Base-by-base conservation (phyloP, 2,329 filamentous ascomycete genomes). In the Neofusicoccum umdonicola region DNA sequence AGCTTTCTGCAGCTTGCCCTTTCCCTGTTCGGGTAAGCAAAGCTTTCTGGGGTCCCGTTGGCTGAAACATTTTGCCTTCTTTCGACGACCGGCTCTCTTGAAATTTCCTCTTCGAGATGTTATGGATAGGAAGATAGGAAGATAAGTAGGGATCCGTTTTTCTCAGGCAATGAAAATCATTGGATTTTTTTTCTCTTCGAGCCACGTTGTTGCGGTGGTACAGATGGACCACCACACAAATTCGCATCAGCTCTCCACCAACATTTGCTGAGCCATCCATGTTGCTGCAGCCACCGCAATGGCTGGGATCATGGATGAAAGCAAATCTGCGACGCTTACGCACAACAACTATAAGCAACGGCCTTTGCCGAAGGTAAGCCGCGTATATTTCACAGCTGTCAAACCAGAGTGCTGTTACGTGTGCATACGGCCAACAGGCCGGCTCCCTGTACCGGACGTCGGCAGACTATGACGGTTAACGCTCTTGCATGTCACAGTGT, bases 221-320 rank as follows among this genome's bases (percentile, higher is more conserved):
- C 12, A n/a, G 37, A 27, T 15, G n/a, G 22, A 31, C 3, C n/a
- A 15, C 17, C 52, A 56, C 2, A 7, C 27, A 42, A 31, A 12
- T 44, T 19, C 54, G 44, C 41, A 44, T 34, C 17, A 27, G 13
- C 22, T 44, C 19, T 42, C 12, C n/a, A n/a, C 7, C 37, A 35
- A 34, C 12, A 3, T 7, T 44, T 17, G 27, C 13, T 12, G 17
- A 19, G 22, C 37, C 37, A 15, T 34, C 39, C 19, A 34, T 12
- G 27, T 22, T 58, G 39, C 39, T 34, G 54, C 27, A 31, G 27
- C 27, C 27, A 31, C 54, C 54, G 27, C 54, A n/a, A n/a, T 37
- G 17, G 1, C 54, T 58, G 41, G 54, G 54, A 58, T 58, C 54
- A 58, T 58, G 54, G 54, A 35, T 58, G 54, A 27, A 44, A 17